Evolutionary conservation across 106 monocot genomes (phyloP).

Genomic region (Phalaenopsis aphrodite): DNA sequence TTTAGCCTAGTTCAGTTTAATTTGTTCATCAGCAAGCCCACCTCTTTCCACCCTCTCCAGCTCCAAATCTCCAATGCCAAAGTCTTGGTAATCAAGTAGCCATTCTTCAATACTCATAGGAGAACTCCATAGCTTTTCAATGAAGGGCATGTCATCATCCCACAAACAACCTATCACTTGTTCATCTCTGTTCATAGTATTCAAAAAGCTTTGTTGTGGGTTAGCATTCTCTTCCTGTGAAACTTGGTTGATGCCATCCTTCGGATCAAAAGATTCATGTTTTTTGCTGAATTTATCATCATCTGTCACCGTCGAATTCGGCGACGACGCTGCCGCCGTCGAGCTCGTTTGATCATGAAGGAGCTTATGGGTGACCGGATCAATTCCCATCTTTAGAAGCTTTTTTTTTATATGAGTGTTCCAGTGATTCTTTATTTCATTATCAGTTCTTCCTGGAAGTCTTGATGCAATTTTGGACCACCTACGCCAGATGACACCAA

Average conservation of each 20-base stretch:
- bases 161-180: slow-evolving; percentile 3
- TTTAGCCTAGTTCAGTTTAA: neutral
- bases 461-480: slow-evolving; percentile 82
- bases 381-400: slow-evolving; percentile 21
- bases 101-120: slow-evolving; percentile 31
- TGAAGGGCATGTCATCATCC: slow-evolving; percentile 23
- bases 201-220: slow-evolving; percentile 11
- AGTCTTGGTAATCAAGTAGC: slow-evolving; percentile 57
- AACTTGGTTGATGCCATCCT: neutral
- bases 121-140: slow-evolving; percentile 27
- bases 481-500: slow-evolving; percentile 16
- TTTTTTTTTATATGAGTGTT: slow-evolving; percentile 92
- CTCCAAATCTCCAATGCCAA: slow-evolving; percentile 20
- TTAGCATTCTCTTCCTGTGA: neutral
- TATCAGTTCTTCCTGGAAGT: slow-evolving; percentile 78
- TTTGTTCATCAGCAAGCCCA: slow-evolving; percentile 1
- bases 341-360: slow-evolving; percentile 17
- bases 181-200: slow-evolving; percentile 7
- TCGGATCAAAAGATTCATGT: neutral
- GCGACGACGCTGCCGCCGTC: neutral
- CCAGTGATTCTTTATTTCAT: slow-evolving; percentile 92
- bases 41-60: slow-evolving; percentile 5
- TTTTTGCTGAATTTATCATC: neutral
- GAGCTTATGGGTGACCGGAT: slow-evolving; percentile 23
- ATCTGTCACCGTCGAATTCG: neutral